Evolutionary conservation across 495 filamentous ascomycete species (phyloP).

Genomic region (Lasiosphaeria miniovina): DNA sequence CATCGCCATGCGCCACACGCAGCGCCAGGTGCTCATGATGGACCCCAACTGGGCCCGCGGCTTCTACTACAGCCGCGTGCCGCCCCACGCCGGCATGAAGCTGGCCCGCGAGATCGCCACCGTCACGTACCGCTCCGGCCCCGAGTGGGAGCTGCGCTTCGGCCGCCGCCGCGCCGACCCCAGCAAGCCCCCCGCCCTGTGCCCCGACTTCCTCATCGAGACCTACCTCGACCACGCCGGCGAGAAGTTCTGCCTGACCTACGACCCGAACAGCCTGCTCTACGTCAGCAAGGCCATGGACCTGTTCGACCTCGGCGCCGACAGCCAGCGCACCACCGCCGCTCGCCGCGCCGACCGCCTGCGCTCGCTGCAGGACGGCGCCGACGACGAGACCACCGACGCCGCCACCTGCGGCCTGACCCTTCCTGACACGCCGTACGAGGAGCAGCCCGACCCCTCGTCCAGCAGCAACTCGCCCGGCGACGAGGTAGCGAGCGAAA

Average conservation of each 20-base stretch:
- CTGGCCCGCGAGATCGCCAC: constrained; percentile 96
- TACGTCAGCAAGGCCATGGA: constrained; percentile 99
- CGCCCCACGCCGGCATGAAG: constrained; percentile 96
- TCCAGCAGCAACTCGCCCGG: no score
- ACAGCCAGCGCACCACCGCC: constrained; percentile 52
- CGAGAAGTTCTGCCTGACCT: constrained; percentile 98
- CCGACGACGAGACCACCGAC: constrained; percentile 26
- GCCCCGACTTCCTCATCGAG: constrained; percentile 96
- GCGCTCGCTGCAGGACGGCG: constrained; percentile 27
- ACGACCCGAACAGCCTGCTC: constrained; percentile 92
- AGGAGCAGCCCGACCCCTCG: constrained; percentile 57
- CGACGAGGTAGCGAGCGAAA: no score
- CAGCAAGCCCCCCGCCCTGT: constrained; percentile 81
- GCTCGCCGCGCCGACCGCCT: constrained; percentile 39
- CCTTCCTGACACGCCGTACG: constrained; percentile 79
- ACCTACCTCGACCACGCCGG: constrained; percentile 98
- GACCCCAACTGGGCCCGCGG: constrained; percentile 97
- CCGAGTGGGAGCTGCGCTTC: constrained; percentile 97
- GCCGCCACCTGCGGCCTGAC: constrained; percentile 69
- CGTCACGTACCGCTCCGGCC: constrained; percentile 93
- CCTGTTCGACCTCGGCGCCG: constrained; percentile 83
- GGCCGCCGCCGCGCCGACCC: constrained; percentile 84
- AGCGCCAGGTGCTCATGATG: constrained; percentile 97
- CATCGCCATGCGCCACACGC: constrained; percentile 98
- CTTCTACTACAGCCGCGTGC: constrained; percentile 86